Conservation (phyloP, 2,329 filamentous ascomycete genomes). For the Colletotrichum sidae region DNA sequence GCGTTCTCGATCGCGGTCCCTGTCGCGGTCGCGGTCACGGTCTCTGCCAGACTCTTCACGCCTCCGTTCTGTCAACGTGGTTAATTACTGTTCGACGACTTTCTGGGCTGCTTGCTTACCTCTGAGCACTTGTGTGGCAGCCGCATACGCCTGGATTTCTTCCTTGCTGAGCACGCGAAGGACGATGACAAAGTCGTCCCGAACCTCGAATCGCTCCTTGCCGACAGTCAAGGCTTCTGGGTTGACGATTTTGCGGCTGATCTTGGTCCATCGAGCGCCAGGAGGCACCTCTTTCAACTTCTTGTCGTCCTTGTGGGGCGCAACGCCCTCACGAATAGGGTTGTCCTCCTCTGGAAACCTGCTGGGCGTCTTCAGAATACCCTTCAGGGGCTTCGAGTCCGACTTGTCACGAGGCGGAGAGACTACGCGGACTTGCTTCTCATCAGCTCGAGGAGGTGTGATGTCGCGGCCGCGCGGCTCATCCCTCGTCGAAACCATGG, state of each 20-base stretch:
- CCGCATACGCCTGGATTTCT: conserved; percentile 89
- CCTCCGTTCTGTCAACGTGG: conserved; percentile 44
- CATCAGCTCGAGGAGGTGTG: conserved; percentile 47
- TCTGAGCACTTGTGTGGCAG: conserved; percentile 83
- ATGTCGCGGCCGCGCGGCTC: conserved; percentile 58
- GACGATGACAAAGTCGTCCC: conserved; percentile 94
- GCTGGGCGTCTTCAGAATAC: conserved; percentile 87
- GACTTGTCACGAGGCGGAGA: conserved; percentile 73
- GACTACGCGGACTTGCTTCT: conserved; percentile 73
- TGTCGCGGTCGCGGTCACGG: conserved; percentile 35
- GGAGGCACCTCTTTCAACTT: conserved; percentile 77
- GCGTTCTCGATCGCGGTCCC: conserved; percentile 14
- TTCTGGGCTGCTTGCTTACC: conserved; percentile 62
- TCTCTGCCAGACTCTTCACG: conserved; percentile 47
- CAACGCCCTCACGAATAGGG: conserved; percentile 88
- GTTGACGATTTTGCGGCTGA: conserved; percentile 88
- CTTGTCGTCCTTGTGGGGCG: conserved; percentile 90
- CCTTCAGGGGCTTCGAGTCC: conserved; percentile 78
- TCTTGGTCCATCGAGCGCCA: conserved; percentile 92
- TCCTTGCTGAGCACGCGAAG: conserved; percentile 87
- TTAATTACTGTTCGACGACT: not conserved
- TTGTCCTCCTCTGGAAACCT: conserved; percentile 90
- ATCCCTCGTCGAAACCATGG: conserved; percentile 39
- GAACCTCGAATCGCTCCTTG: conserved; percentile 92
- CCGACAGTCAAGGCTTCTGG: conserved; percentile 86